Conservation (phyloP, 1,139 yeast species). For the Yamadazyma pseudoaaseri region DNA sequence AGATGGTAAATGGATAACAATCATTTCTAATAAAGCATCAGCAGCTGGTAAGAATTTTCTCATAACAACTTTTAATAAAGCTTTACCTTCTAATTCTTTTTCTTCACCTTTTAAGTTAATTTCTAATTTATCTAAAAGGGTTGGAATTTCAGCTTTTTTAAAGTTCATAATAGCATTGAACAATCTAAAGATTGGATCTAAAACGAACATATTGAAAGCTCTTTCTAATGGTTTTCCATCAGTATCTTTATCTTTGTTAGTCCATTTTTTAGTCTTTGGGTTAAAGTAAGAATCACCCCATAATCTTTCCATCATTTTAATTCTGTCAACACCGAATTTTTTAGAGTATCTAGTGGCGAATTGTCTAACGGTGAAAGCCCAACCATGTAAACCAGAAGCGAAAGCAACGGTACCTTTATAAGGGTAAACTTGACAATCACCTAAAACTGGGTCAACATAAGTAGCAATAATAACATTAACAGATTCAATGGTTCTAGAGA, state of each 20-base stretch:
- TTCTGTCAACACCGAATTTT: conserved; percentile 99
- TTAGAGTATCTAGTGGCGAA: conserved; percentile 97
- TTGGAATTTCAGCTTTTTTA: conserved; percentile 89
- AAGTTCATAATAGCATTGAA: conserved; percentile 52
- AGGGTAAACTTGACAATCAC: conserved; percentile 99
- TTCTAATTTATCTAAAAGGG: conserved; percentile 88
- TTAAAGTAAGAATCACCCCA: conserved; percentile 99
- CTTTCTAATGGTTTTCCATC: conserved; percentile 95
- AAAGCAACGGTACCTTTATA: conserved; percentile 99
- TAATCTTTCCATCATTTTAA: conserved; percentile 98
- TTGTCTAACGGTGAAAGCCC: conserved; percentile 99
- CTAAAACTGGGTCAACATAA: conserved; percentile 84
- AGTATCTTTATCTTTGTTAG: conserved; percentile 94
- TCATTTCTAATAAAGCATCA: conserved; percentile 99
- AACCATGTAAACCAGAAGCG: conserved; percentile 99
- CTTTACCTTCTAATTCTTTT: conserved; percentile 98
- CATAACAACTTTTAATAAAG: conserved; percentile 97
- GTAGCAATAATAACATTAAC: conserved; percentile 98
- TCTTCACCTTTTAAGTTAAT: conserved; percentile 88
- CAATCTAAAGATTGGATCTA: conserved; percentile 96
- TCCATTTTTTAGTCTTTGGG: conserved; percentile 99
- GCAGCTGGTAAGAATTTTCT: conserved; percentile 99
- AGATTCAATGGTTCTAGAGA: conserved; percentile 98
- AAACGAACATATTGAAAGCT: conserved; percentile 99
- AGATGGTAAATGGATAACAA: conserved; percentile 97